Percentiles rank a stretch among this genome's conserved stretches.
Evolutionary conservation across 306 rosid genomes (phyloP).

Genomic region (Quercus aquifolioides): DNA sequence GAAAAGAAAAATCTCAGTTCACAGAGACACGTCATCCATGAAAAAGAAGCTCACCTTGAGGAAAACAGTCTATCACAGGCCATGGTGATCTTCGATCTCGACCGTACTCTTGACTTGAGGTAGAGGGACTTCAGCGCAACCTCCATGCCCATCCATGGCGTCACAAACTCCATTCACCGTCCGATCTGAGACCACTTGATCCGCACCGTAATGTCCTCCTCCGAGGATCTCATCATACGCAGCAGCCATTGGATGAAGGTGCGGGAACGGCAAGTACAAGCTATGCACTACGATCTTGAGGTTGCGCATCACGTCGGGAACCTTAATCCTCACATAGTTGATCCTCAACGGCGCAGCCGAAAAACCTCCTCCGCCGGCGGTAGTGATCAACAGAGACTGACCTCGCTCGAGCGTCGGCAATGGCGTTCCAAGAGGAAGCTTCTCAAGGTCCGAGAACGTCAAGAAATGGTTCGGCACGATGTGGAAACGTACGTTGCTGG

Average conservation of each 20-base stretch:
- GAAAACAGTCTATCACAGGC: slow-evolving; percentile 15
- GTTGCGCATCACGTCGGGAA: slow-evolving; percentile 54
- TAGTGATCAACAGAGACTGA: slow-evolving; percentile 50
- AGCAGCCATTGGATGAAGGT: slow-evolving; percentile 42
- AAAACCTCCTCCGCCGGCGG: slow-evolving; percentile 43
- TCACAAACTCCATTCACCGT: slow-evolving; percentile 35
- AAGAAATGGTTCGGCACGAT: slow-evolving; percentile 58
- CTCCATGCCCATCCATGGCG: slow-evolving; percentile 30
- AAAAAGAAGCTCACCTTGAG: slow-evolving; percentile 8
- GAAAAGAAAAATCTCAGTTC: background rate
- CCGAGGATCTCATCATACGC: slow-evolving; percentile 38
- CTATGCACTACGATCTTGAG: slow-evolving; percentile 58
- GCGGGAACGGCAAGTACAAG: slow-evolving; percentile 67
- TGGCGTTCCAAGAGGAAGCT: slow-evolving; percentile 55
- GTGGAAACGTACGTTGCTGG: slow-evolving; percentile 57
- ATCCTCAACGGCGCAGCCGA: slow-evolving; percentile 49
- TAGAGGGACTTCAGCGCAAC: slow-evolving; percentile 35
- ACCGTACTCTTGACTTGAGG: slow-evolving; percentile 39
- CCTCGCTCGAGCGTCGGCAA: slow-evolving; percentile 55
- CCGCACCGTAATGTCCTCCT: slow-evolving; percentile 28
- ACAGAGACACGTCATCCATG: slow-evolving; percentile 7
- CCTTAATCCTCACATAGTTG: slow-evolving; percentile 59
- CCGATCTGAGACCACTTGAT: slow-evolving; percentile 15
- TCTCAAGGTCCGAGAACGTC: slow-evolving; percentile 54
- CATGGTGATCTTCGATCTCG: slow-evolving; percentile 75